Evolutionary conservation across 2,329 filamentous ascomycete species (phyloP).

Genomic region (Fusarium luffae): DNA sequence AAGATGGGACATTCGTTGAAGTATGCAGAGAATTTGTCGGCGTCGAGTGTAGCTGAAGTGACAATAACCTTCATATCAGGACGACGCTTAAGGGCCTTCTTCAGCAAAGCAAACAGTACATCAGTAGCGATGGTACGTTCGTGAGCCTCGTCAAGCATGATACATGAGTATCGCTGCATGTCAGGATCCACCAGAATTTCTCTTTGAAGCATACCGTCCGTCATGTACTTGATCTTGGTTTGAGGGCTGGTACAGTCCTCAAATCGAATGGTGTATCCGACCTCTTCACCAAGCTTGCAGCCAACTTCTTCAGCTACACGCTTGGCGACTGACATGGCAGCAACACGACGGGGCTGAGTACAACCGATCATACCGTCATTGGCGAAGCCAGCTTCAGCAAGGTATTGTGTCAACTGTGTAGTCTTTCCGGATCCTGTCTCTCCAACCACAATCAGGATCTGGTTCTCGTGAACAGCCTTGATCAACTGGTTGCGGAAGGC

Average conservation of each 20-base stretch:
- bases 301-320: slow-evolving; percentile 97
- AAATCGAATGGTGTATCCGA: slow-evolving; percentile 97
- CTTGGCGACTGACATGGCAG: slow-evolving; percentile 96
- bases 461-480: slow-evolving; percentile 86
- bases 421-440: slow-evolving; percentile 98
- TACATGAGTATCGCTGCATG: slow-evolving; percentile 89
- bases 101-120: slow-evolving; percentile 91
- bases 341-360: slow-evolving; percentile 95
- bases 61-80: slow-evolving; percentile 95
- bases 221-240: slow-evolving; percentile 99
- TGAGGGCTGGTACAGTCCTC: slow-evolving; percentile 90
- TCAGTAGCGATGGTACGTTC: slow-evolving; percentile 97
- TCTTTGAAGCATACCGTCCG: slow-evolving; percentile 96
- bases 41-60: slow-evolving; percentile 94
- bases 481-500: slow-evolving; percentile 89
- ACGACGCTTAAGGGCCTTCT: slow-evolving; percentile 88
- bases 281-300: slow-evolving; percentile 88
- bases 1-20: slow-evolving; percentile 98
- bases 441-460: slow-evolving; percentile 94
- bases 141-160: slow-evolving; percentile 98
- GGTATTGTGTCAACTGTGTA: slow-evolving; percentile 93
- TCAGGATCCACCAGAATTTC: slow-evolving; percentile 94
- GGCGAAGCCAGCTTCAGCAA: slow-evolving; percentile 91
- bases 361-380: slow-evolving; percentile 92
- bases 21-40: slow-evolving; percentile 96